Evolutionary conservation across 805 yeast genomes (phyloP), one percentile per base, ranked within the genome.

Genomic region (Cyberlindnera lachancei): DNA sequence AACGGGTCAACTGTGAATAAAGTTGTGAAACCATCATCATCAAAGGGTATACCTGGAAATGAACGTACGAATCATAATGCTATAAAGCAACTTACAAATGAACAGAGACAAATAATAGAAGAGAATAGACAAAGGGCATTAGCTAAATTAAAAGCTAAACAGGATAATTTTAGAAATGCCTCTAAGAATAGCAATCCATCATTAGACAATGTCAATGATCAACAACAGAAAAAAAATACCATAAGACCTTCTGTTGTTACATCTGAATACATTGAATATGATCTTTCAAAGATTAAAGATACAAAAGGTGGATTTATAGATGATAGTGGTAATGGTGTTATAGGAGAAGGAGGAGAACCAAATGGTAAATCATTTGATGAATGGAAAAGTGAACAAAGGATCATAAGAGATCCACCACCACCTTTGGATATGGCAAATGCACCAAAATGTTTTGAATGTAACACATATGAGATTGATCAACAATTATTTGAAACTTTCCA

Each of bases 231-330:
- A 12, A 27, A 19, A 30, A 33, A 23, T 29, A 17, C 25, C 23
- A 31, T 29, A 30, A 33, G 38, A 56, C 78, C 77, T 2, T 61
- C 70, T 14, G 70, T 81, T 18, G 64, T 68, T 36, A 73, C 68
- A 31, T 63, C 68, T 21, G 87, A 81, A 45, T 83, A 81, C 50
- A 82, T 83, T 19, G 92, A 83, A 38, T 84, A 77, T 55, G 96
- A 92, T 57, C 73, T 92, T 44, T 73, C 96, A 3, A 81, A 86
- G n/a, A 82, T 94, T 86, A 73, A 74, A 41, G 96, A 92, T 49
- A 65, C 85, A 3, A 73, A 75, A 48, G 97, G 96, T 46, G 99
- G 99, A 13, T 48, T 44, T 22, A 44, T 48, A 1, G 33, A 32
- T 11, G 34, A 22, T 10, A 15, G 15, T 5, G 26, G 20, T 9